Evolutionary conservation across 129 eudicot genomes (phyloP).

Genomic region (Escallonia rubra): DNA sequence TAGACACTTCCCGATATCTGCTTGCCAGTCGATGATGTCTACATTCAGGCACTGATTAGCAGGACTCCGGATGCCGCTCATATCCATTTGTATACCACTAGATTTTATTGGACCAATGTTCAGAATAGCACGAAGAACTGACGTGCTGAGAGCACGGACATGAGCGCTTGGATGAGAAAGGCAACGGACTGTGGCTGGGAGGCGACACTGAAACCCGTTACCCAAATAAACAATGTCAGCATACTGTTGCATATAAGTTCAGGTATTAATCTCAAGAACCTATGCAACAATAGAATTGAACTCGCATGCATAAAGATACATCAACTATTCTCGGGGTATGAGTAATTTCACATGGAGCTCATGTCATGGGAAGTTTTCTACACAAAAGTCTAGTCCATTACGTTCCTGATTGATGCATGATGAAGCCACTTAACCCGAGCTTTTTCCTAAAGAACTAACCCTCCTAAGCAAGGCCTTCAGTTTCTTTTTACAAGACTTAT

Average conservation of each 20-base stretch:
- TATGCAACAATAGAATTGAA: too few species aligned
- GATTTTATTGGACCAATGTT: constrained; percentile 53
- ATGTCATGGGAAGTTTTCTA: neutral
- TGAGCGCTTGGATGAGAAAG: constrained; percentile 96
- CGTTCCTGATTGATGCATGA: neutral
- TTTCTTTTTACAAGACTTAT: too few species aligned
- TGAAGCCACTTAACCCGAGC: too few species aligned
- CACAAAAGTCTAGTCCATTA: neutral
- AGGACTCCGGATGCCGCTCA: constrained; percentile 29
- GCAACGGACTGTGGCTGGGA: constrained; percentile 81
- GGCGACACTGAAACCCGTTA: constrained; percentile 66
- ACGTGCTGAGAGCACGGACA: constrained; percentile 94
- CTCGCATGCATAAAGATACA: too few species aligned
- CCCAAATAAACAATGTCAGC: neutral
- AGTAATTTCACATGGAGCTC: too few species aligned
- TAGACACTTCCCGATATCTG: constrained; percentile 73
- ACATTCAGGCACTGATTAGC: constrained; percentile 38
- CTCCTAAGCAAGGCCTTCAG: too few species aligned
- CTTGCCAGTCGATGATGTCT: constrained; percentile 69
- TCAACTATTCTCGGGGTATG: too few species aligned
- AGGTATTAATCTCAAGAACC: too few species aligned
- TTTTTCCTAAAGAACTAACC: too few species aligned
- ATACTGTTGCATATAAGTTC: too few species aligned
- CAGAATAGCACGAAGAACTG: constrained; percentile 79
- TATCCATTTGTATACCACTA: constrained; percentile 28